Percentiles rank a stretch among this genome's conserved stretches.
These are phyloP conservation scores for Aspergillus pseudonomiae DNA, from an alignment of 2,329 filamentous ascomycete species.

Conservation along the genomic window DNA sequence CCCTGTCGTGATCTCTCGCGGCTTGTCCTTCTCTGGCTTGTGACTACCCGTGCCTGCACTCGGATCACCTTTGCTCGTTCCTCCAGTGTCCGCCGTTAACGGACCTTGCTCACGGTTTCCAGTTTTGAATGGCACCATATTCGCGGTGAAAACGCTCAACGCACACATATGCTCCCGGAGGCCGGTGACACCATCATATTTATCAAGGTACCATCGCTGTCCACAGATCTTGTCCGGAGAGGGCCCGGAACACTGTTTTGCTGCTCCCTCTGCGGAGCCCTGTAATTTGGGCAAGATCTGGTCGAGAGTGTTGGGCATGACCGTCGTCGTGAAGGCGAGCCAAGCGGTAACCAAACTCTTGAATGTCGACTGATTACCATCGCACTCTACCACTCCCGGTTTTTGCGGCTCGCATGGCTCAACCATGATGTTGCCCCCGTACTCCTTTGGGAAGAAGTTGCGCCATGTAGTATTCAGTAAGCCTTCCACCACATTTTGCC, in stretches of 20 bases:
- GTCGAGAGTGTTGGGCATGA: slow-evolving; percentile 59
- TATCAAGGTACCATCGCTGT: slow-evolving; percentile 38
- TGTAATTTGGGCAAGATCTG: slow-evolving; percentile 56
- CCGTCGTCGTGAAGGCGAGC: slow-evolving; percentile 58
- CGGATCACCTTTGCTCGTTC: slow-evolving; percentile 54
- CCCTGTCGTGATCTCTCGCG: slow-evolving; percentile 43
- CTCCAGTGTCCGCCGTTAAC: slow-evolving; percentile 54
- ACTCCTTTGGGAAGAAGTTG: slow-evolving; percentile 51
- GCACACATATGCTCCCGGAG: slow-evolving; percentile 44
- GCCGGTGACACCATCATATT: slow-evolving; percentile 36
- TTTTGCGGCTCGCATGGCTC: slow-evolving; percentile 54
- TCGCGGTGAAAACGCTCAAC: slow-evolving; percentile 63
- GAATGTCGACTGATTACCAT: slow-evolving; percentile 63
- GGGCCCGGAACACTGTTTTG: slow-evolving; percentile 34
- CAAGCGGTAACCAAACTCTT: slow-evolving; percentile 68
- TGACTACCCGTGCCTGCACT: slow-evolving; percentile 34
- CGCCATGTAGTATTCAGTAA: slow-evolving; percentile 56
- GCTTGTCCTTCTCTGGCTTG: slow-evolving; percentile 41
- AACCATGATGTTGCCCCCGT: slow-evolving; percentile 23
- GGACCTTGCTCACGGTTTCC: slow-evolving; percentile 43
- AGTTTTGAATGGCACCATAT: slow-evolving; percentile 41
- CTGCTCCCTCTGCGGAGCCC: slow-evolving; percentile 58
- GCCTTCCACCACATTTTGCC: slow-evolving; percentile 53
- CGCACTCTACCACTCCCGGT: neutral
- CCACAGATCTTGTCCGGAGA: slow-evolving; percentile 44